Evolutionary conservation across 768 basidiomycete species (phyloP), one percentile per base, ranked within the genome.

Genomic region (Polyporus arcularius): DNA sequence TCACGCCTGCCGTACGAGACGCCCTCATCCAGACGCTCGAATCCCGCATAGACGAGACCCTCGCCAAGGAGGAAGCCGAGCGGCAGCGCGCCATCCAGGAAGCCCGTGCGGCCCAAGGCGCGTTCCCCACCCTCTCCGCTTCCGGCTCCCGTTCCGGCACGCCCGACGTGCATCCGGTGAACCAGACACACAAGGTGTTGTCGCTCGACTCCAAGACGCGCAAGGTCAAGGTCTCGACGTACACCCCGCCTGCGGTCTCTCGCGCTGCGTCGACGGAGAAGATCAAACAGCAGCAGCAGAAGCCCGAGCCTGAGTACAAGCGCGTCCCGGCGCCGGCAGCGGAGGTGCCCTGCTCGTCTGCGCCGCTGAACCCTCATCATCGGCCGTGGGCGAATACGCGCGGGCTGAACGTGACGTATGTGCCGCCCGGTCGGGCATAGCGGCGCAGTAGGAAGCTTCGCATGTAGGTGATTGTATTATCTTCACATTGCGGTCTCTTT

Each of bases 161-260:
- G 50, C 41, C 53, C 14, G 52, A 51, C 4, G 62, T 63, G n/a
- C 61, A 64, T n/a, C 71, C 77, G 0, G 66, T 65, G 11, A 70
- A 77, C 15, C 74, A 80, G 50, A 78, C 80, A 1, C 85, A 84
- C 61, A 86, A 82, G 68, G 84, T 88, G 10, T 64, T 89, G 26
- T 87, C 88, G 9, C 65, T 90, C 39, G 81, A 81, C 57, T 73
- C 78, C 10, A 79, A 79, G 58, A 82, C 79, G 30, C 82, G 81
- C 49, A 80, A 75, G 58, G 79, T 85, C 21, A 79, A 73, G 1
- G 75, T 89, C 5, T 79, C 85, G 2, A 83, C 87, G 0, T 86
- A 82, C 65, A 69, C 70, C 1, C 75, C 79, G 6, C 61, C 70
- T 3, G 48, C 64, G 6, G 66, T 73, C 16, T 79, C 79, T 28